Evolutionary conservation across 106 monocot genomes (phyloP), one percentile per base, ranked within the genome.

Genomic region (Allium cepa): DNA sequence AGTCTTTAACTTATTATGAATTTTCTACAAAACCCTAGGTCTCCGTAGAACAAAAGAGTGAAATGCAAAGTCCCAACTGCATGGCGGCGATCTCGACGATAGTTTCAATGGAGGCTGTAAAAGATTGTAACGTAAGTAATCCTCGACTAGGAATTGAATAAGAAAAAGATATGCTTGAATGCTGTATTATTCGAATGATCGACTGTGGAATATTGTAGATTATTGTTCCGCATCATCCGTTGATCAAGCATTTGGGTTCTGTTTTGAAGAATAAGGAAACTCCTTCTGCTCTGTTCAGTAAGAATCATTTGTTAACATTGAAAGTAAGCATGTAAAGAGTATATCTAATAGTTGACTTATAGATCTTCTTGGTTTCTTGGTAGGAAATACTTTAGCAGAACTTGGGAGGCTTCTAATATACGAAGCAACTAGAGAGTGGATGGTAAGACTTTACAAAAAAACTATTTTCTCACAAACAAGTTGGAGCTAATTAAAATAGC

Each of bases 211-310:
- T 27, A 62, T 26, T 69, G 69, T 57, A 96, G 95, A 91, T 96
- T 47, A 73, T 86, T 59, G 95, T 91, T 8, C 91, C 95, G 62
- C 86, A 91, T 48, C 95, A 96, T 69, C 95, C 91, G 47, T 61
- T 96, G 79, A 82, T 96, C 78, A 96, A 96, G 80, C 95, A 96
- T 69, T 96, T 91, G 95, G 77, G 91, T 55, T 82, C 95, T 53
- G 84, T 96, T 51, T 86, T 96, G 26, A 85, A 91, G 70, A 92
- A 96, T 63, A 83, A 88, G 72, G 75, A 86, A 56, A 95, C 91
- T 17, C 95, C 91, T 26, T 84, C 77, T 63, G 76, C 86, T 12
- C 79, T 92, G 47, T 96, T 96, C 50, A 96, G 95, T 96, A 71
- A 88, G 91, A 81, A 9, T 7, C 8, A 3, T 46, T 62, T 46